These are phyloP conservation scores for Heliamphora exappendiculata DNA, from an alignment of 148 eudicot species.

Conservation along the genomic window DNA sequence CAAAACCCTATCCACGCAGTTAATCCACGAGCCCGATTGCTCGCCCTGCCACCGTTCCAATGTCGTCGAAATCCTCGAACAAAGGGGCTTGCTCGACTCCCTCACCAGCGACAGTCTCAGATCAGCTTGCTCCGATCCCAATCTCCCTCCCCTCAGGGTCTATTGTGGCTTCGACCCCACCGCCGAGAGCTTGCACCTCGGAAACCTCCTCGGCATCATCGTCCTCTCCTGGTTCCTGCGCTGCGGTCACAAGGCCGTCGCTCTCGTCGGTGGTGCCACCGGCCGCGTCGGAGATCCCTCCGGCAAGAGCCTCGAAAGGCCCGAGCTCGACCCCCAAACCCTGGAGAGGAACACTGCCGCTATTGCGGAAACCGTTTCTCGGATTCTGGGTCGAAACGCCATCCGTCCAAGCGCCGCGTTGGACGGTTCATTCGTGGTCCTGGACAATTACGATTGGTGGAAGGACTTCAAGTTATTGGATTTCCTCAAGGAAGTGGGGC, in stretches of 20 bases:
- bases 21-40: neutral
- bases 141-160: slow-evolving; percentile 39
- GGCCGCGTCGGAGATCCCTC: slow-evolving; percentile 87
- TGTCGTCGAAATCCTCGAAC: slow-evolving; percentile 53
- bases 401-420: too few relatives aligned
- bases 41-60: slow-evolving; percentile 19
- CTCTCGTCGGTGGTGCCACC: slow-evolving; percentile 85
- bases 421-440: slow-evolving; percentile 26
- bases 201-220: slow-evolving; percentile 66
- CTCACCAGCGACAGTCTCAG: slow-evolving; percentile 52
- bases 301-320: slow-evolving; percentile 66
- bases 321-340: slow-evolving; percentile 49
- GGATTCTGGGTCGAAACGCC: slow-evolving; percentile 30
- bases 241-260: slow-evolving; percentile 68
- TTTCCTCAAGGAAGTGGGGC: slow-evolving; percentile 64
- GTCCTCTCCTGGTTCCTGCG: slow-evolving; percentile 84
- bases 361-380: slow-evolving; percentile 31
- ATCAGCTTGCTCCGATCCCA: slow-evolving; percentile 25
- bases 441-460: slow-evolving; percentile 96
- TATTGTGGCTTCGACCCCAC: slow-evolving; percentile 95
- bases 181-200: slow-evolving; percentile 79
- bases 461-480: slow-evolving; percentile 67
- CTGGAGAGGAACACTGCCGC: slow-evolving; percentile 41
- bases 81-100: slow-evolving; percentile 72
- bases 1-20: slow-evolving; percentile 7